Evolutionary conservation across 2,329 filamentous ascomycete species (phyloP).

Genomic region (Incumbomyces delicatus): DNA sequence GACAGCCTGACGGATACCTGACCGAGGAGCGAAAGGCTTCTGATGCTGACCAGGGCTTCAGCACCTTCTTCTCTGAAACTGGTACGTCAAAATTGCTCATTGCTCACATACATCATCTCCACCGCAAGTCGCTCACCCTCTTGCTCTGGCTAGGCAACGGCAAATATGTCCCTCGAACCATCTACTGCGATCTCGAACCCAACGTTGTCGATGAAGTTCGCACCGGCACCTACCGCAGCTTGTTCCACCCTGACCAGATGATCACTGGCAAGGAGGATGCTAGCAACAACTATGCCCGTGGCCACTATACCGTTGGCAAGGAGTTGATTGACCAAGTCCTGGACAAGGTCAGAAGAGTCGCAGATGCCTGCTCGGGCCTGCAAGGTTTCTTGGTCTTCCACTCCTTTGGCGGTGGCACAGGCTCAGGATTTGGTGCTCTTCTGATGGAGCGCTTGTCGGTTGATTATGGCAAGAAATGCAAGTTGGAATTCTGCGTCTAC

Average conservation of each 20-base stretch:
- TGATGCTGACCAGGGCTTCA: constrained; percentile 94
- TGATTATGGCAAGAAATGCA: constrained; percentile 99
- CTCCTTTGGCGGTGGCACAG: constrained; percentile 98
- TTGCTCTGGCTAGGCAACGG: constrained; percentile 63
- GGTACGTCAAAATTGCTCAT: constrained; percentile 51
- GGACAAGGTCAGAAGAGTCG: constrained; percentile 94
- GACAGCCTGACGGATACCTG: constrained; percentile 91
- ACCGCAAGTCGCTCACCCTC: constrained; percentile 7
- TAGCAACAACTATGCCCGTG: constrained; percentile 99
- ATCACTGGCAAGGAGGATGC: constrained; percentile 99
- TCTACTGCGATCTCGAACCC: constrained; percentile 99
- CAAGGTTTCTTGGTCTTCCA: constrained; percentile 99
- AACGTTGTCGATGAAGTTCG: constrained; percentile 99
- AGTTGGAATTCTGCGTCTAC: constrained; percentile 99
- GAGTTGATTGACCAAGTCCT: constrained; percentile 97
- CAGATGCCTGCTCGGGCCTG: constrained; percentile 94
- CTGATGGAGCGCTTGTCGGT: constrained; percentile 96
- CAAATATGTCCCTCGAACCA: constrained; percentile 97
- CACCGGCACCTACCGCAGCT: constrained; percentile 87
- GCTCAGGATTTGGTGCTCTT: constrained; percentile 95
- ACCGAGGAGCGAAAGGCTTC: constrained; percentile 93
- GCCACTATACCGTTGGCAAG: constrained; percentile 99
- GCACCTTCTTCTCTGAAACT: constrained; percentile 99
- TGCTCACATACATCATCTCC: too few relatives aligned
- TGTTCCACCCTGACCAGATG: constrained; percentile 99